Conservation (phyloP, 2,329 filamentous ascomycete genomes). For the Cladorrhinum sp. region DNA sequence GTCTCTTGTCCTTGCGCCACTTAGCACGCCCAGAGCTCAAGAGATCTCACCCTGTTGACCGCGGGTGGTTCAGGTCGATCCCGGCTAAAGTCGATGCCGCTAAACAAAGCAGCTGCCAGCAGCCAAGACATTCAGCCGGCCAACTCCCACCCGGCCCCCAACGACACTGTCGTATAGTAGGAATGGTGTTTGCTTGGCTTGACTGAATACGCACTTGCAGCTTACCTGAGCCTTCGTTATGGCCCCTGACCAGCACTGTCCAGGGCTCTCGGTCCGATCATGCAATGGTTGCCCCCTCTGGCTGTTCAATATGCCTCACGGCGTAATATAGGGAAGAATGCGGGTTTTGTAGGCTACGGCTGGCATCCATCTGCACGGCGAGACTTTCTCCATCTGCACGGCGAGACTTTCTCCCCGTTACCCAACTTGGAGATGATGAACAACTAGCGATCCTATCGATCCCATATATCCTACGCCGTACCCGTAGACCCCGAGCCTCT, state of each 20-base stretch:
- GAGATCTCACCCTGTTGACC: slow-evolving; percentile 8
- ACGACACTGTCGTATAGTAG: background rate
- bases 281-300: background rate
- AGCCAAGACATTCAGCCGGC: background rate
- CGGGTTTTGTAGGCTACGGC: background rate
- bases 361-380: background rate
- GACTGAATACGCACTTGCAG: no score
- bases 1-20: slow-evolving; percentile 17
- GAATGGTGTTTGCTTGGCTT: background rate
- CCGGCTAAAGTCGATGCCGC: slow-evolving; percentile 6
- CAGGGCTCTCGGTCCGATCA: background rate
- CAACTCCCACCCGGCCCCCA: background rate
- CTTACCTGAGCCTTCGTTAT: background rate
- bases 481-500: background rate
- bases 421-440: background rate
- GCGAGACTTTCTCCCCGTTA: background rate
- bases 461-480: background rate
- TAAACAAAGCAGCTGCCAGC: background rate
- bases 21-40: background rate
- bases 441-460: background rate
- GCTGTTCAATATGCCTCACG: background rate
- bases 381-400: background rate
- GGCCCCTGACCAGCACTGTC: background rate
- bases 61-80: background rate
- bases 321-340: background rate